Conservation (phyloP, 306 rosid species). For the Luffa aegyptiaca region DNA sequence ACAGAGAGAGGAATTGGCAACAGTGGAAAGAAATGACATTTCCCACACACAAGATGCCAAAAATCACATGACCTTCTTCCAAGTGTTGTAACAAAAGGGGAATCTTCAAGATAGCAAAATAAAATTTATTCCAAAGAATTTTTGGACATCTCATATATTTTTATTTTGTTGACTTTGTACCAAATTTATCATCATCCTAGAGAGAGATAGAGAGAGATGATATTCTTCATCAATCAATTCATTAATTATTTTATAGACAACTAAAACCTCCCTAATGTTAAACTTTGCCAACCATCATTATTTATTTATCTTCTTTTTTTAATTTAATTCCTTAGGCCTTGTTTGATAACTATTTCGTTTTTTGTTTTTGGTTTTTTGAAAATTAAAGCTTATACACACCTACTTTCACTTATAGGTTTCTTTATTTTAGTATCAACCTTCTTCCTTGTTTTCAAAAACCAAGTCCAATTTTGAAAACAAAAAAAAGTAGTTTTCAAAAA, state of each 20-base stretch:
- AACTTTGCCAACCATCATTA: no score
- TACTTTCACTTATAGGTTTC: no score
- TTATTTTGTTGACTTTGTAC: not conserved
- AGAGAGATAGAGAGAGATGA: no score
- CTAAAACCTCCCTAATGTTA: not conserved
- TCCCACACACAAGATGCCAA: constrained; percentile 5
- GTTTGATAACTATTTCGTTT: no score
- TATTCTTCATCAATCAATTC: not conserved
- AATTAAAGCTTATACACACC: no score
- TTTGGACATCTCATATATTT: not conserved
- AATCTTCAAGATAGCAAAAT: not conserved
- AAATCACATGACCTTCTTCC: not conserved
- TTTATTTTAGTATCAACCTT: no score
- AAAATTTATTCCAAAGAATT: not conserved
- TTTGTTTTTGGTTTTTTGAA: no score
- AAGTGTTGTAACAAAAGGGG: not conserved
- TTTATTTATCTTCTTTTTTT: no score
- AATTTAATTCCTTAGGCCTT: not conserved
- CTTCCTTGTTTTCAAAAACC: no score
- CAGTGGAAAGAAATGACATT: constrained; percentile 9
- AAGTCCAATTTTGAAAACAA: no score
- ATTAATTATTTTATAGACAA: not conserved
- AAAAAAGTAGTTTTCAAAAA: no score
- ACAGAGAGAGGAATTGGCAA: not conserved
- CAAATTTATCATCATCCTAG: not conserved